phyloP scores from a whole-genome alignment of 2,329 filamentous ascomycete genomes.

The Lecanicillium sp. region DNA sequence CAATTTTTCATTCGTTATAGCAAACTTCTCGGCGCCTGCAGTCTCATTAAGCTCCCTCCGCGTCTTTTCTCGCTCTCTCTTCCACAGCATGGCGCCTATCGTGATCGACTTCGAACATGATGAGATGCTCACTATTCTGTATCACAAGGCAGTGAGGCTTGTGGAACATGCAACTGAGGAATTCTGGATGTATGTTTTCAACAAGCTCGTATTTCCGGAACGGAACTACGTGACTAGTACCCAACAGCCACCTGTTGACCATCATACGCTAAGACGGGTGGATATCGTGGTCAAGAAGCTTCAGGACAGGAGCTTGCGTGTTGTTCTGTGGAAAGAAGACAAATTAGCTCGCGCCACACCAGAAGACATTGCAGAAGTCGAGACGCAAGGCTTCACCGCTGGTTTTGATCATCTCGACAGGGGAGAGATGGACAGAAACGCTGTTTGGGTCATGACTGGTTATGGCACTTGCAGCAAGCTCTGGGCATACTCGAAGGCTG shows the following conservation, averaged over 20 bases:
- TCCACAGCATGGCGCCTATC: background rate
- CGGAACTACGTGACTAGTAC: background rate
- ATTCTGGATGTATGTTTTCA: background rate
- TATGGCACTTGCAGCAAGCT: background rate
- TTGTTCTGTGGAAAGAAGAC: background rate
- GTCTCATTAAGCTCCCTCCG: too few species aligned
- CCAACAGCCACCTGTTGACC: background rate
- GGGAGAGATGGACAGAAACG: background rate
- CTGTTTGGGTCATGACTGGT: background rate
- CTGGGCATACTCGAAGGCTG: too few species aligned
- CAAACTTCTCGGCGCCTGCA: too few species aligned
- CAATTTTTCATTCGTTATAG: too few species aligned
- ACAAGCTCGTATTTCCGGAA: background rate
- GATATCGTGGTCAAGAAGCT: background rate
- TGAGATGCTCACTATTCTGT: background rate
- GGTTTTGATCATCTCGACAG: background rate
- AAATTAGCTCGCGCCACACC: background rate
- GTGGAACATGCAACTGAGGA: background rate
- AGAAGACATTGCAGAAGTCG: background rate
- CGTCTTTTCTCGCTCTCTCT: too few species aligned
- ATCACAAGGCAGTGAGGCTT: background rate
- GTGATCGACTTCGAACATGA: too few species aligned
- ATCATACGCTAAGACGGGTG: background rate
- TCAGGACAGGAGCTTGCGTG: background rate
- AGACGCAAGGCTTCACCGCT: background rate